These are phyloP conservation scores for Yamadazyma insecticola DNA, from an alignment of 805 yeast genomes.

Conservation along the genomic window DNA sequence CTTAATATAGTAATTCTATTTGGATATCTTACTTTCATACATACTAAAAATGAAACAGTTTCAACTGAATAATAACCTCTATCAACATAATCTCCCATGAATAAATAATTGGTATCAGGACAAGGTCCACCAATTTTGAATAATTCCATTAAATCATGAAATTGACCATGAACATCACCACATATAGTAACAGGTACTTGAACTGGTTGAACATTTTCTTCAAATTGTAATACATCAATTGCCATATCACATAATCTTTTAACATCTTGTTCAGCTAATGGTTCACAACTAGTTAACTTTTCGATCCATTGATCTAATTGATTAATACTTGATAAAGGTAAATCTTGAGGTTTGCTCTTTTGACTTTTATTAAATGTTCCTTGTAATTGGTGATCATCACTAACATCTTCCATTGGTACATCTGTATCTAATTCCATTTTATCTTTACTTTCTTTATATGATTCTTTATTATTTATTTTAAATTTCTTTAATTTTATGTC, in stretches of 20 bases:
- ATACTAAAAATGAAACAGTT: slow-evolving; percentile 82
- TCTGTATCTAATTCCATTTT: slow-evolving; percentile 77
- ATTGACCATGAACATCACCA: slow-evolving; percentile 96
- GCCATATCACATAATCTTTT: slow-evolving; percentile 84
- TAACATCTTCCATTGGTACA: slow-evolving; percentile 80
- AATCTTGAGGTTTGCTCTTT: slow-evolving; percentile 15
- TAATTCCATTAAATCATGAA: slow-evolving; percentile 89
- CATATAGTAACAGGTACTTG: slow-evolving; percentile 94
- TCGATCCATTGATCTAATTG: slow-evolving; percentile 89
- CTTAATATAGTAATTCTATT: slow-evolving; percentile 86
- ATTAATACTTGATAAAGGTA: slow-evolving; percentile 43
- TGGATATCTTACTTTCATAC: slow-evolving; percentile 90
- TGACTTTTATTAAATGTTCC: slow-evolving; percentile 10
- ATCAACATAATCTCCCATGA: slow-evolving; percentile 75
- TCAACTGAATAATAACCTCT: slow-evolving; percentile 89
- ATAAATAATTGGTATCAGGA: slow-evolving; percentile 45
- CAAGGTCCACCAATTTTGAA: slow-evolving; percentile 79
- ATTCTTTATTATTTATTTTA: too few species aligned
- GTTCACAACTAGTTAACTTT: slow-evolving; percentile 72
- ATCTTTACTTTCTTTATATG: too few species aligned
- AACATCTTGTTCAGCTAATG: slow-evolving; percentile 75
- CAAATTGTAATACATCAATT: slow-evolving; percentile 82
- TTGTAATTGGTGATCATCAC: slow-evolving; percentile 35
- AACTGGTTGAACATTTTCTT: slow-evolving; percentile 94
- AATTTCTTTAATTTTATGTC: too few species aligned